phyloP scores from a whole-genome alignment of 257 asterid genomes.

The Solanum chmielewskii region DNA sequence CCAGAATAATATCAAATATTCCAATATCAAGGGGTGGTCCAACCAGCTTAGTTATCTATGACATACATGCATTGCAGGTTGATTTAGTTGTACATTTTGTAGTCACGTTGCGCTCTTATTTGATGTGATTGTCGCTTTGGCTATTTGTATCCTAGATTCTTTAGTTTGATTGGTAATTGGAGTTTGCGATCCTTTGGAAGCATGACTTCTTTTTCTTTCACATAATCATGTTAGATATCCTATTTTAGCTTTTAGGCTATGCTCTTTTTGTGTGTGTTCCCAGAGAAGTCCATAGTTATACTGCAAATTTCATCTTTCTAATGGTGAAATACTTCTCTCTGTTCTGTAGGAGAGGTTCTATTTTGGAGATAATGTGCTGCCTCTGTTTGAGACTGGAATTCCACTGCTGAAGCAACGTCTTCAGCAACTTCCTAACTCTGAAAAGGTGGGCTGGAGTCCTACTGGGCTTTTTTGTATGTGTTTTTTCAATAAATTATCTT shows the following conservation, averaged over 20 bases:
- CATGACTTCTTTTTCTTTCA: background rate
- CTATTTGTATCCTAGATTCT: background rate
- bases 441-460: constrained; percentile 31
- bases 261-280: background rate
- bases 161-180: background rate
- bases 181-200: background rate
- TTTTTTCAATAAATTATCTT: background rate
- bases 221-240: background rate
- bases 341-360: constrained; percentile 82
- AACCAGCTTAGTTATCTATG: constrained; percentile 79
- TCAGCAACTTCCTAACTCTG: constrained; percentile 58
- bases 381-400: constrained; percentile 87
- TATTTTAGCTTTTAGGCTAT: background rate
- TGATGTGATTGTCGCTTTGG: background rate
- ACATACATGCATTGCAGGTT: constrained; percentile 90
- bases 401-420: constrained; percentile 83
- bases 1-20: constrained; percentile 78
- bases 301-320: background rate
- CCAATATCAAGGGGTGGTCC: constrained; percentile 97
- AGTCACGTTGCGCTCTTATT: background rate
- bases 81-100: background rate
- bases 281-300: background rate
- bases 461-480: background rate
- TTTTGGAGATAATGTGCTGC: constrained; percentile 77
- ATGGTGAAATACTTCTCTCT: background rate